Base-by-base conservation (phyloP, 164 flowering plant genomes). In the Platanus orientalis region DNA sequence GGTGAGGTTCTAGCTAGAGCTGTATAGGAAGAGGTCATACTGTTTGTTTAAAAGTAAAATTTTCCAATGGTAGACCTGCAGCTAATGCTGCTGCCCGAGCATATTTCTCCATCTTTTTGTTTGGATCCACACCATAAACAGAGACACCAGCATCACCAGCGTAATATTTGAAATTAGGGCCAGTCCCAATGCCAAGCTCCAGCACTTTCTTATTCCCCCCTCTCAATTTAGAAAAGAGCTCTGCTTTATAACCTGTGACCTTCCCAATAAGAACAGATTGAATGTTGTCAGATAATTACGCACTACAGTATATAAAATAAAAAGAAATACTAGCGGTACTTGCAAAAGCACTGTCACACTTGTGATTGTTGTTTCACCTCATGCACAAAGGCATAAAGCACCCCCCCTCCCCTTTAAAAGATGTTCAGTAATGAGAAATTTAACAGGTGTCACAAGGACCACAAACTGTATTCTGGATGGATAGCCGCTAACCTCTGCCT, bases 161-260 rank as follows among this genome's bases (percentile, higher is more conserved):
- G 73, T 90, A 90, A 61, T 85, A 93, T 42, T 79, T 85, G 64
- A 93, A 77, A 76, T 93, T 93, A 27, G 97, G 92, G 61, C 98
- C 96, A 7, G 97, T 88, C 25, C 96, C 98, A 60, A 90, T 78
- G 13, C 98, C 97, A 58, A 93, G 78, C 82, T 93, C 98, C 84
- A 93, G 57, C 34, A 90, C 82, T 39, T 79, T 74, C 60, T 73
- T 60, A 24, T 77, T 79, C 64, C 83, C 82, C 57, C 88, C 87
- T 62, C 54, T 85, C 82, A 93, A 68, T 36, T 74, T 71, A 48
- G 59, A 57, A 60, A 93, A 93, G 7, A 93, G 70, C 50, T 81
- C 67, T 20, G 80, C 69, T 77, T 88, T 90, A 69, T 82, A 87
- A 53, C 75, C 87, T 78, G 94, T 81, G 78, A 89, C 54, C 98